Percentiles rank a stretch among this genome's conserved stretches.
Evolutionary conservation across 176 grass and related monocot species (phyloP).

Genomic region (Guadua angustifolia): DNA sequence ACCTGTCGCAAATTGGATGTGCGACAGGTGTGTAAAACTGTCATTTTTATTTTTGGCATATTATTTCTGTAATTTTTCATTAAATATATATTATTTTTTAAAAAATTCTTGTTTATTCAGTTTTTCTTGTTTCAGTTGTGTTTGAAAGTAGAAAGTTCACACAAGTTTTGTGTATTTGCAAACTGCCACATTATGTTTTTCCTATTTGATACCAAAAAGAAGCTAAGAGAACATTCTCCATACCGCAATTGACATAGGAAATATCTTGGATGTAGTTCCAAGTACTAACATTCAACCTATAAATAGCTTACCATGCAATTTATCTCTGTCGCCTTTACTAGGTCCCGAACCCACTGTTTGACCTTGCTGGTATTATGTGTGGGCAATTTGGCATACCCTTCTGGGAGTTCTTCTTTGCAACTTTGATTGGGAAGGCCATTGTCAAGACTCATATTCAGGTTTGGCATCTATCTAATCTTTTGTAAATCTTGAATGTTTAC

Average conservation of each 20-base stretch:
- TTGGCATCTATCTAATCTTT: conserved; percentile 15
- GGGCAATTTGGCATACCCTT: conserved; percentile 96
- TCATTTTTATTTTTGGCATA: too few species aligned
- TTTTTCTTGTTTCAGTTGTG: neutral
- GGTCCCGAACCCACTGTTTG: conserved; percentile 97
- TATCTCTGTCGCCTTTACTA: conserved; percentile 39
- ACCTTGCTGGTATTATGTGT: conserved; percentile 98
- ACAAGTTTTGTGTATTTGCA: neutral
- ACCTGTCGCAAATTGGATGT: too few species aligned
- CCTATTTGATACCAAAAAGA: conserved; percentile 37
- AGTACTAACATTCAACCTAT: neutral
- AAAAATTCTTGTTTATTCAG: neutral
- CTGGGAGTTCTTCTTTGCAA: conserved; percentile 97
- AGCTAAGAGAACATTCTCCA: neutral
- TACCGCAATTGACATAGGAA: neutral
- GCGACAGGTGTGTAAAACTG: too few species aligned
- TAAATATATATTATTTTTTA: too few species aligned
- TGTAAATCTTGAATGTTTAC: neutral
- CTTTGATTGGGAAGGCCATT: conserved; percentile 88
- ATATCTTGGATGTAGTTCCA: neutral
- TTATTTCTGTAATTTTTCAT: too few species aligned
- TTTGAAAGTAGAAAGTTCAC: conserved; percentile 13
- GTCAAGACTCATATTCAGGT: conserved; percentile 99
- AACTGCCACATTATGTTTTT: neutral
- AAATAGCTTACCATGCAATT: neutral